phyloP scores from a whole-genome alignment of 2,329 filamentous ascomycete species.

The Cladobotryum mycophilum region DNA sequence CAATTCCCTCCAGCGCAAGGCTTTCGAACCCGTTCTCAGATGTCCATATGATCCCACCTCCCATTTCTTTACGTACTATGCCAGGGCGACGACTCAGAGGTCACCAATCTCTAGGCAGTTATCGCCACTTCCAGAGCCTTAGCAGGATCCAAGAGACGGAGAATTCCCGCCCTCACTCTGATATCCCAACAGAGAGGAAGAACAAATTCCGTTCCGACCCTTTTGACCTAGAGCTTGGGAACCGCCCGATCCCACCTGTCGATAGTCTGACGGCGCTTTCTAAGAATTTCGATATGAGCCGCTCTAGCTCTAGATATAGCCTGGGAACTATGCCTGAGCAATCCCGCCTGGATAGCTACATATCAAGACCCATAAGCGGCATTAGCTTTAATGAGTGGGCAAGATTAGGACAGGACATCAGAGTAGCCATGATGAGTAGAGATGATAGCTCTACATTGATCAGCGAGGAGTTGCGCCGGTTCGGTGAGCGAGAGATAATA shows the following conservation, averaged over 20 bases:
- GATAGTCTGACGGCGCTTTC: conserved; percentile 17
- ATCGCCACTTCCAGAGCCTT: conserved; percentile 21
- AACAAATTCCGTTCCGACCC: conserved; percentile 58
- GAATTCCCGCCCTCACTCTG: conserved; percentile 26
- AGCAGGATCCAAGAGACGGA: conserved; percentile 19
- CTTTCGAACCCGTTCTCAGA: conserved; percentile 42
- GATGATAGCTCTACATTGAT: conserved; percentile 22
- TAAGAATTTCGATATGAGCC: conserved; percentile 11
- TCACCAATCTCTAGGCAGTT: conserved; percentile 30
- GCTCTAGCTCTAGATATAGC: conserved; percentile 37
- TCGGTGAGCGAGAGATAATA: neutral
- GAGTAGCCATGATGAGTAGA: conserved; percentile 27
- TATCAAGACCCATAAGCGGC: conserved; percentile 46
- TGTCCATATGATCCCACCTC: conserved; percentile 35
- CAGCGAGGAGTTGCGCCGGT: neutral
- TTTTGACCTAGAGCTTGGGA: conserved; percentile 53
- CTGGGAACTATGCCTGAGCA: conserved; percentile 23
- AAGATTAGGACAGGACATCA: conserved; percentile 50
- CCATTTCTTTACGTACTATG: conserved; percentile 26
- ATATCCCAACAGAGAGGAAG: conserved; percentile 39
- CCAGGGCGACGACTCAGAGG: conserved; percentile 42
- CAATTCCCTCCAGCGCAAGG: neutral
- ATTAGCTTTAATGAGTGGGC: conserved; percentile 40
- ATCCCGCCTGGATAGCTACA: conserved; percentile 20
- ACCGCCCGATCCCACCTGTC: conserved; percentile 14